phyloP scores from a whole-genome alignment of 305 asterid genomes.

The Fraxinus greggii region DNA sequence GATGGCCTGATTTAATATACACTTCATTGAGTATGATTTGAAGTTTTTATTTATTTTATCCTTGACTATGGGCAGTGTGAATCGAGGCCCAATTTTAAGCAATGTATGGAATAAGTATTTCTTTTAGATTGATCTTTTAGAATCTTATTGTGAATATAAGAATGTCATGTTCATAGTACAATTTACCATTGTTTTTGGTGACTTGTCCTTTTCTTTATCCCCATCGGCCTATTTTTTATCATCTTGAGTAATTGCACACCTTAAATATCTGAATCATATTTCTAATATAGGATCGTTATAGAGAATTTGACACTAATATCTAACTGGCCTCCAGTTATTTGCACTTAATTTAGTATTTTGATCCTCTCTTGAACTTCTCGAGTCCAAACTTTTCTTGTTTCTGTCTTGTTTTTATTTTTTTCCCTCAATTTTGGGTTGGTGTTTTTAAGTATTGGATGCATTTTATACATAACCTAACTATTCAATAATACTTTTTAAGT shows the following conservation, averaged over 20 bases:
- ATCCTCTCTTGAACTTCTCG: background rate
- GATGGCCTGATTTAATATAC: background rate
- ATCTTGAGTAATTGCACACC: conserved; percentile 23
- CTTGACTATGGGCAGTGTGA: background rate
- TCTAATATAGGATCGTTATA: conserved; percentile 28
- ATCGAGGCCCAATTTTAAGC: background rate
- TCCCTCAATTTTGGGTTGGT: background rate
- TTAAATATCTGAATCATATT: conserved; percentile 12
- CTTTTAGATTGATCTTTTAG: background rate
- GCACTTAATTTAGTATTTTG: conserved; percentile 3
- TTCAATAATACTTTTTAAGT: background rate
- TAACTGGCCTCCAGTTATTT: conserved; percentile 19
- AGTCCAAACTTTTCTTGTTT: conserved; percentile 6
- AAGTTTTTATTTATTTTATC: background rate
- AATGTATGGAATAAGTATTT: background rate
- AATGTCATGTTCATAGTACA: conserved; percentile 36
- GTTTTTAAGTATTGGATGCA: background rate
- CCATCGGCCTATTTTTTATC: conserved; percentile 23
- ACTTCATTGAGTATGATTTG: background rate
- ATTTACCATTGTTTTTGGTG: conserved; percentile 38
- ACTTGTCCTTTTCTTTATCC: conserved; percentile 44
- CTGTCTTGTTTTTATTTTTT: background rate
- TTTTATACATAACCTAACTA: background rate
- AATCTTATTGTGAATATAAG: conserved; percentile 21
- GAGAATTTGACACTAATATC: conserved; percentile 24